phyloP scores from a whole-genome alignment of 768 basidiomycete species.

The Tulasnella calospora region DNA sequence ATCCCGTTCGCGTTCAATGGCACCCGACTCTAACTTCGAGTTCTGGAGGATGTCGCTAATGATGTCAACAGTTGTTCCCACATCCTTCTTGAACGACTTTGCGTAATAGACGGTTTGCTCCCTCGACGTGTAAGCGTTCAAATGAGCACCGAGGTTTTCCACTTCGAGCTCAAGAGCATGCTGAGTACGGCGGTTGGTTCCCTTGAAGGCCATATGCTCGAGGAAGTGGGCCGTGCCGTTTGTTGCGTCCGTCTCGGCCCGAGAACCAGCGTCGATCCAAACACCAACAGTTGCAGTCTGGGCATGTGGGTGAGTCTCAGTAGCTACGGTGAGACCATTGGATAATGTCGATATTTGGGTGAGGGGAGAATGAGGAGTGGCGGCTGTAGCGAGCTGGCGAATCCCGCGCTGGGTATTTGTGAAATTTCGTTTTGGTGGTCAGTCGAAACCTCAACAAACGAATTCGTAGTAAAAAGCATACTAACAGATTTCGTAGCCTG shows the following conservation, averaged over 20 bases:
- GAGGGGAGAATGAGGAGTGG: slow-evolving; percentile 48
- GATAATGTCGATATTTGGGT: slow-evolving; percentile 89
- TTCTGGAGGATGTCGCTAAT: slow-evolving; percentile 97
- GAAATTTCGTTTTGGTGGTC: slow-evolving; percentile 12
- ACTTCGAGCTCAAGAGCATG: slow-evolving; percentile 92
- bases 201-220: slow-evolving; percentile 98
- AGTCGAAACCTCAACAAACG: slow-evolving; percentile 5
- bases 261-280: slow-evolving; percentile 97
- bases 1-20: slow-evolving; percentile 92
- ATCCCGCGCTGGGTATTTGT: slow-evolving; percentile 28
- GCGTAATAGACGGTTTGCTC: slow-evolving; percentile 99
- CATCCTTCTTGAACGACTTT: slow-evolving; percentile 96
- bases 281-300: slow-evolving; percentile 98
- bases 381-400: slow-evolving; percentile 40
- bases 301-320: slow-evolving; percentile 81
- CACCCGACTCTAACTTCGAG: slow-evolving; percentile 80
- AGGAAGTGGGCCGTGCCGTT: slow-evolving; percentile 98
- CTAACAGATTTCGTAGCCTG: slow-evolving; percentile 19
- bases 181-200: slow-evolving; percentile 82
- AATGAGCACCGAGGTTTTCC: slow-evolving; percentile 93
- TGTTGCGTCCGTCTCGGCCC: slow-evolving; percentile 91
- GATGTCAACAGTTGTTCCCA: slow-evolving; percentile 86
- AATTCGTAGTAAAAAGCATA: slow-evolving; percentile 2
- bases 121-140: slow-evolving; percentile 97
- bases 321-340: slow-evolving; percentile 93